Base-by-base conservation (phyloP, 352 stramenopile species). In the Globisporangium iwayamae region DNA sequence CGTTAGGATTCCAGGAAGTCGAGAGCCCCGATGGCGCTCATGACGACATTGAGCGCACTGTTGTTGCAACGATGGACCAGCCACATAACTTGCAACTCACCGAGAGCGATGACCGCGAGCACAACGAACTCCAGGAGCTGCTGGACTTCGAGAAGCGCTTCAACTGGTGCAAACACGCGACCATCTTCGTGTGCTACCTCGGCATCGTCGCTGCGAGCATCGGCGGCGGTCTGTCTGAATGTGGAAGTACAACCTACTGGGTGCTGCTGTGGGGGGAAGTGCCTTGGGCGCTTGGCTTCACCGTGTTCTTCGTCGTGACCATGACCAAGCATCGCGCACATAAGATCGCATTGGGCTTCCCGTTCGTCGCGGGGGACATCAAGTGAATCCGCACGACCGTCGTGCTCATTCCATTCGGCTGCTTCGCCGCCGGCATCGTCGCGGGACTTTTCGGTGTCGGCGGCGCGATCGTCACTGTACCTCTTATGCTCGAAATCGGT, bases 401-500 rank as follows among this genome's bases (percentile, higher is more conserved):
- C 25, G 34, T 70, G 18, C 67, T 52, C 13, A 82, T 81, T 18
- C 72, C 78, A n/a, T 11, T 78, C 9, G 60, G 51, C 2, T 81
- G 70, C 39, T 55, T 76, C 1, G 11, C 74, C 30, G 73, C 66
- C 0, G 76, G 75, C 11, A 68, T 87, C n/a, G 67, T 82, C 9
- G 75, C 75, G 2, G 67, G 71, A 2, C 65, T 85, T 39, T 75
- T 87, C 45, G 79, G 75, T 50, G 71, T 88, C 38, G 79, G 75
- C 38, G 77, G 73, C 11, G 77, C 69, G 18, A 76, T 86, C 65
- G 74, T 89, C 55, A 77, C 75, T 4, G 77, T 78, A 1, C 81
- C 79, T 1, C 63, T 90, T 18, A 74, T 87, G 71, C 71, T 90
- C 25, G 76, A 88, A 50, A 60, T 84, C 56, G 75, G 73, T 9